Evolutionary conservation across 2,329 filamentous ascomycete genomes (phyloP).

Genomic region (Dothistroma pini): DNA sequence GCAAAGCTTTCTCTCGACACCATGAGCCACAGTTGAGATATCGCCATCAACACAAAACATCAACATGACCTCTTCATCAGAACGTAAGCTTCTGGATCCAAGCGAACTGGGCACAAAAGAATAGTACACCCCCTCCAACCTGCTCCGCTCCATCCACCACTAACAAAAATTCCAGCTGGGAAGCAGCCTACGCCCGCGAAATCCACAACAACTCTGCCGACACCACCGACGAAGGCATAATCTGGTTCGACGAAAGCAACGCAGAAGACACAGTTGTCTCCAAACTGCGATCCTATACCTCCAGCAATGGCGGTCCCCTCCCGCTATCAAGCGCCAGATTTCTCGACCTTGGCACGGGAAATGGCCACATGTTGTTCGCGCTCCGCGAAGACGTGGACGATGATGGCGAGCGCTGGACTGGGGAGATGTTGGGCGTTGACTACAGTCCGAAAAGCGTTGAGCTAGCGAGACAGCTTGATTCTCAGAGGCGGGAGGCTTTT

Average conservation of each 20-base stretch:
- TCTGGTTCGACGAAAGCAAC: constrained; percentile 94
- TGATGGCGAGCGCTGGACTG: constrained; percentile 52
- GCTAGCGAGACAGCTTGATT: constrained; percentile 63
- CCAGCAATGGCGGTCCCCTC: constrained; percentile 39
- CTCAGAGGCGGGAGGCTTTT: constrained; percentile 14
- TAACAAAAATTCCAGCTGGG: constrained; percentile 37
- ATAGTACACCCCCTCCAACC: constrained; percentile 58
- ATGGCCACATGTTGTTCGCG: constrained; percentile 86
- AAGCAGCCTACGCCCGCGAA: constrained; percentile 68
- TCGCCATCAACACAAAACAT: constrained; percentile 7
- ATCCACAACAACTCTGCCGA: constrained; percentile 67
- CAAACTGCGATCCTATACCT: constrained; percentile 55
- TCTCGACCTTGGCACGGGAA: constrained; percentile 89
- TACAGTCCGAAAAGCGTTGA: constrained; percentile 73
- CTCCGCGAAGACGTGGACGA: constrained; percentile 58
- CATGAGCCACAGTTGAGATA: background rate
- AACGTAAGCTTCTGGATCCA: constrained; percentile 57
- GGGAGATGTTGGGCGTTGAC: constrained; percentile 79
- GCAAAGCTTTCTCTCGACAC: background rate
- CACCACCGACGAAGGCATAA: constrained; percentile 75
- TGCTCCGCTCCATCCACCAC: constrained; percentile 1
- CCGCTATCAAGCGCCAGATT: constrained; percentile 53
- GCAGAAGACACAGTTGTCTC: constrained; percentile 76
- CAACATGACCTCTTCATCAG: background rate
- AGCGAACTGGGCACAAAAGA: constrained; percentile 83